Evolutionary conservation across 2,329 filamentous ascomycete species (phyloP).

Genomic region (Geosmithia flava): DNA sequence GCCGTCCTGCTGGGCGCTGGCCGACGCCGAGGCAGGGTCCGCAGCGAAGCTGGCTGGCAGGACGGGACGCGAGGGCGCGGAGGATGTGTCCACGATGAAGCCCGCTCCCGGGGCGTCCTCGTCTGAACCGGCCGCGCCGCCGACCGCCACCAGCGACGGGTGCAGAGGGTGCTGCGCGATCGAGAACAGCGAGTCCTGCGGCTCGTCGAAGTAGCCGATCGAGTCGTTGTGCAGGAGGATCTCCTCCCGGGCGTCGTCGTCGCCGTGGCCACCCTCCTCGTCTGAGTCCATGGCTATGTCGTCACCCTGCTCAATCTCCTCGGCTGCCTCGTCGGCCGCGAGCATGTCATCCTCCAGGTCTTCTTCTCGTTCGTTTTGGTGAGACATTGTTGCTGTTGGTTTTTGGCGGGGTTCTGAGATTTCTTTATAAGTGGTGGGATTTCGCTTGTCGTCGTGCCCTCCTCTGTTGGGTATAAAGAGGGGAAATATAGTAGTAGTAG

Average conservation of each 20-base stretch:
- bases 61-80: slow-evolving; percentile 50
- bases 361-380: slow-evolving; percentile 15
- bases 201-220: slow-evolving; percentile 77
- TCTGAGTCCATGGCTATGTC: slow-evolving; percentile 75
- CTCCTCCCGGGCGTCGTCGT: slow-evolving; percentile 55
- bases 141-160: slow-evolving; percentile 71
- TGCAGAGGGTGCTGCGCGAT: slow-evolving; percentile 84
- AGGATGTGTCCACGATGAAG: slow-evolving; percentile 69
- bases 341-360: slow-evolving; percentile 49
- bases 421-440: not conserved
- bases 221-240: slow-evolving; percentile 85
- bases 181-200: slow-evolving; percentile 86
- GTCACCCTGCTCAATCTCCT: slow-evolving; percentile 47
- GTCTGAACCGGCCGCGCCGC: slow-evolving; percentile 53
- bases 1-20: slow-evolving; percentile 32
- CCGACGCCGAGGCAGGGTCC: slow-evolving; percentile 36
- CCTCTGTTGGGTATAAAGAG: no score
- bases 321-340: slow-evolving; percentile 63
- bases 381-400: slow-evolving; percentile 6
- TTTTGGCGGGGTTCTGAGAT: not conserved
- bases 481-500: no score
- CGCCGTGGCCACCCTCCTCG: slow-evolving; percentile 50
- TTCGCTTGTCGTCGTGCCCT: no score
- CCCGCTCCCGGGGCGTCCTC: slow-evolving; percentile 61
- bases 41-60: slow-evolving; percentile 66